Evolutionary conservation across 305 asterid species (phyloP), one percentile per base, ranked within the genome.

Genomic region (Fraxinus dipetala): DNA sequence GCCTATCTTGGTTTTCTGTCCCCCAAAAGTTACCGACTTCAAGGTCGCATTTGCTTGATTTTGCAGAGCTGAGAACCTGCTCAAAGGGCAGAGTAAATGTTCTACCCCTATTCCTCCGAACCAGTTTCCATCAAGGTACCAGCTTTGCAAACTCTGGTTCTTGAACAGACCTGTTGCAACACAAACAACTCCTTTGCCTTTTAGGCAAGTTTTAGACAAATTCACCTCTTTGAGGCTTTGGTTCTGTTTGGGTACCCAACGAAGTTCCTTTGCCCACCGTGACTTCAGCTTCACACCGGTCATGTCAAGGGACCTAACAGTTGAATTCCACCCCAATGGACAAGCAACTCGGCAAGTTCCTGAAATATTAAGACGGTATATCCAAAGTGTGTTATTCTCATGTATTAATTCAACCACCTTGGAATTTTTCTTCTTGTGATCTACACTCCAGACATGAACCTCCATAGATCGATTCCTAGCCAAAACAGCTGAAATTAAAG

Each of bases 161-260:
- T 91, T 93, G 77, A 93, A 93, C 0, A 91, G 94, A 5, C 97
- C 95, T 16, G 98, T 96, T 35, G 97, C 98, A 32, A 95, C 81
- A 72, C 93, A 95, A 2, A 91, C 84, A 28, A 88, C 91, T 28
- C 93, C 91, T 88, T 93, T 93, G 85, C 92, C 91, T 75, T 92
- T 92, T 5, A 95, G 77, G 80, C 90, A 30, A 31, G 98, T 90
- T 36, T 83, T 87, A 0, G 97, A 91, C 88, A 95, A 72, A 28
- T 86, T 87, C 31, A 89, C 92, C 83, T 90, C 95, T 86, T 86
- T 93, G 2, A 90, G 90, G 79, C 79, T 89, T 26, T 80, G 85
- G 72, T 95, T 95, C 87, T 92, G 98, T 81, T 95, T 96, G 18
- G 93, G 85, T 24, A 93, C 95, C 93, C 90, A 89, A 0, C 97